phyloP scores from a whole-genome alignment of 768 basidiomycete species.

The Butyriboletus loyo region DNA sequence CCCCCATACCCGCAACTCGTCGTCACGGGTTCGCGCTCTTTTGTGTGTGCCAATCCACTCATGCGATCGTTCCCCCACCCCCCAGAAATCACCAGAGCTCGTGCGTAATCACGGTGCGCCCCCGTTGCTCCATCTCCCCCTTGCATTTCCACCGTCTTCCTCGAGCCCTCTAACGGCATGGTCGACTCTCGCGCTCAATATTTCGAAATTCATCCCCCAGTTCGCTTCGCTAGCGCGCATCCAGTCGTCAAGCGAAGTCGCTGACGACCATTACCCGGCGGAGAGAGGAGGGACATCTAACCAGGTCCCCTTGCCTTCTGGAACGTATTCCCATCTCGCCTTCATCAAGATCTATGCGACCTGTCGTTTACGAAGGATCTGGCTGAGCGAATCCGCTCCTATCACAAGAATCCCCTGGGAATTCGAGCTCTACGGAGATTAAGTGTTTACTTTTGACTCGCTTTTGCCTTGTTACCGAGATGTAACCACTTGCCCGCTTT shows the following conservation, averaged over 20 bases:
- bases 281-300: constrained; percentile 18
- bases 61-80: neutral
- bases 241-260: constrained; percentile 20
- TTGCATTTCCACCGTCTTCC: constrained; percentile 57
- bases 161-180: constrained; percentile 64
- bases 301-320: constrained; percentile 41
- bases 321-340: constrained; percentile 62
- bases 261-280: constrained; percentile 21
- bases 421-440: constrained; percentile 61
- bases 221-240: constrained; percentile 50
- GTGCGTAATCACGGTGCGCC: constrained; percentile 36
- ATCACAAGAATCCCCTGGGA: constrained; percentile 66
- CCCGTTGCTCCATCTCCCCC: constrained; percentile 69
- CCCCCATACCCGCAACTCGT: no score
- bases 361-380: constrained; percentile 72
- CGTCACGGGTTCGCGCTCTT: neutral
- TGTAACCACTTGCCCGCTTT: constrained; percentile 16
- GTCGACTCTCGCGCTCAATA: constrained; percentile 60
- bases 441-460: constrained; percentile 18
- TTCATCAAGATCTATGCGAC: constrained; percentile 76
- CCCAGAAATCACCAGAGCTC: constrained; percentile 55
- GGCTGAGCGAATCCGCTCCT: constrained; percentile 62
- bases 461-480: constrained; percentile 13
- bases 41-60: constrained; percentile 7
- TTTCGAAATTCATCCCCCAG: constrained; percentile 57